Base-by-base conservation (phyloP, 2,329 filamentous ascomycete species). In the Fusarium sp. region DNA sequence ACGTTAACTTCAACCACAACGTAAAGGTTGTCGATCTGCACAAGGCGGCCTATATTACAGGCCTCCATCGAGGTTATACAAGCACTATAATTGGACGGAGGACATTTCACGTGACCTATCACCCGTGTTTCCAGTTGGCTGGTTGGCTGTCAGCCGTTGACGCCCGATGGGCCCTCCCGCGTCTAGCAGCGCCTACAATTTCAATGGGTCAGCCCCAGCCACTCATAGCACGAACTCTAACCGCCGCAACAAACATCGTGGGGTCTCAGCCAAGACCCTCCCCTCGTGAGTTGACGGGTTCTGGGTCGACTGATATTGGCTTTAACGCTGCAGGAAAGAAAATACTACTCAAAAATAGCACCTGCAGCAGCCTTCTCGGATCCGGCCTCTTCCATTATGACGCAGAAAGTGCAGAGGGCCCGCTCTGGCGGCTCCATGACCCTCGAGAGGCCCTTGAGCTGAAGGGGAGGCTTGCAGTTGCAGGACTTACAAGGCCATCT, bases 191-290 rank as follows among this genome's bases (percentile, higher is more conserved):
- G 71, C 55, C 58, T 72, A 66, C 47, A 33, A 28, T 6, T 13
- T 31, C 10, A 31, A 31, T 13, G 28, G 28, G 28, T 13, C 40
- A 61, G 59, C 67, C 43, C 39, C 59, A 69, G 67, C 72, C 72
- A 74, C 54, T 74, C 70, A 74, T 53, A 34, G 57, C 57, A 57
- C 63, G 42, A 59, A 42, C 53, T 64, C 58, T 73, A 74, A 67
- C 70, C 72, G 72, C 72, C 59, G 67, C 47, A 52, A 49, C 67
- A 55, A 71, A 69, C 69, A 58, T 64, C 59, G 52, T 66, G 62
- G 53, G 65, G 59, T 67, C 51, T 60, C 57, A 56, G 43, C 36
- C 52, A 17, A 47, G 51, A 39, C 31, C 51, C 31, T 54, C 31
- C 28, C 40, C 13, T 10, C 22, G 21, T 38, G 40, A 26, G 17